phyloP scores from a whole-genome alignment of 768 basidiomycete genomes.

The Melanogaster broomeanus region DNA sequence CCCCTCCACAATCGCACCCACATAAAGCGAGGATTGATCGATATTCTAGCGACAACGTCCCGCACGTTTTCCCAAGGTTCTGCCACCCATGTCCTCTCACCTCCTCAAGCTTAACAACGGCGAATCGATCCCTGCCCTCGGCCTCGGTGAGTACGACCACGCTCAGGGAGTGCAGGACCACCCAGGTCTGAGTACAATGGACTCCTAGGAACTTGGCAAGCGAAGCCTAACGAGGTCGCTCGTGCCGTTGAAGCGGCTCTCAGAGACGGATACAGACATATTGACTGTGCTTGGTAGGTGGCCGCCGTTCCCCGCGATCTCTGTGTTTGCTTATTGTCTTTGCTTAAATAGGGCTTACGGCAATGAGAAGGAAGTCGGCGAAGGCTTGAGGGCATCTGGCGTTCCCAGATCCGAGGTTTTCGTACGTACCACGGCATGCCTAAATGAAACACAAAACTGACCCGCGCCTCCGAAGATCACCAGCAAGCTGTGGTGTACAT shows the following conservation, averaged over 20 bases:
- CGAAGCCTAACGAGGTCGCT: conserved; percentile 68
- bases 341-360: conserved; percentile 51
- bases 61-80: not conserved
- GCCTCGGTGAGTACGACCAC: conserved; percentile 52
- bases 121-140: conserved; percentile 53
- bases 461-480: conserved; percentile 54
- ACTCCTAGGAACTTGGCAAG: conserved; percentile 75
- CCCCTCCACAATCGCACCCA: not conserved
- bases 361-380: conserved; percentile 83
- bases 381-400: conserved; percentile 76
- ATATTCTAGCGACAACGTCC: not conserved
- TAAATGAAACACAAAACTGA: not conserved
- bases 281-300: conserved; percentile 64
- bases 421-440: conserved; percentile 35
- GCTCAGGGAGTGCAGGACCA: conserved; percentile 10
- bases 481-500: conserved; percentile 70
- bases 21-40: not conserved
- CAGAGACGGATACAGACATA: conserved; percentile 76
- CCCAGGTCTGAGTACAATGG: not conserved
- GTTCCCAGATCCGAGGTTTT: conserved; percentile 75
- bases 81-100: conserved; percentile 38
- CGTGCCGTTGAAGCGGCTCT: conserved; percentile 74
- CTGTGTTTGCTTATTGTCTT: conserved; percentile 17
- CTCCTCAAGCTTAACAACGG: conserved; percentile 65
- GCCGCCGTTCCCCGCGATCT: not conserved